These are phyloP conservation scores for Cardamine resedifolia DNA, from an alignment of 345 rosid species.

Conservation along the genomic window DNA sequence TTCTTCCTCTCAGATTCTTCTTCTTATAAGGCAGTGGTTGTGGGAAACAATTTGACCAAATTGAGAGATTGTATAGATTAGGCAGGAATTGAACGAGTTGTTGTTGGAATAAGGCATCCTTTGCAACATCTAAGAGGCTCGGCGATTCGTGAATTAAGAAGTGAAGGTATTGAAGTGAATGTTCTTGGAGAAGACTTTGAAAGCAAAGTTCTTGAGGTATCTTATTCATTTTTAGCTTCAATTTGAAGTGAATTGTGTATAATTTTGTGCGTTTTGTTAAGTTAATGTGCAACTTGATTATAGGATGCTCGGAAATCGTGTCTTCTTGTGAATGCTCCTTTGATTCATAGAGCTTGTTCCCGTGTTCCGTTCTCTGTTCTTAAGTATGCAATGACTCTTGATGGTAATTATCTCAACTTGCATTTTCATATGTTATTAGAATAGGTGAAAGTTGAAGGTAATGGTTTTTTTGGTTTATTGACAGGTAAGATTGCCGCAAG, in stretches of 20 bases:
- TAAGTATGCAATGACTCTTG: conserved; percentile 97
- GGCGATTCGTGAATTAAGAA: conserved; percentile 69
- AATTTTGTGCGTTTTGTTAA: neutral
- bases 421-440: neutral
- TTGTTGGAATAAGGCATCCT: conserved; percentile 89
- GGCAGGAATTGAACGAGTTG: conserved; percentile 87
- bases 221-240: neutral
- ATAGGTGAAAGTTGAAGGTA: neutral
- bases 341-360: conserved; percentile 81
- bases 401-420: conserved; percentile 60
- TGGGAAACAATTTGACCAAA: neutral
- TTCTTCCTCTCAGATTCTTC: too few species aligned
- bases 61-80: conserved; percentile 51
- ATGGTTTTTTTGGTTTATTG: conserved; percentile 20
- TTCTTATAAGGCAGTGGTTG: neutral
- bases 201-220: conserved; percentile 78
- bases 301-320: conserved; percentile 85
- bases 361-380: conserved; percentile 85
- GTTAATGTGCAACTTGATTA: neutral
- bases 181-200: conserved; percentile 87
- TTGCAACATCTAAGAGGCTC: conserved; percentile 84
- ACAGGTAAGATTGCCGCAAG: conserved; percentile 92
- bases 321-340: conserved; percentile 82
- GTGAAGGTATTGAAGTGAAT: conserved; percentile 79
- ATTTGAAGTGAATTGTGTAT: neutral